Evolutionary conservation across 75 land plant genomes (phyloP), one percentile per base, ranked within the genome.

Genomic region (Picea glauca): DNA sequence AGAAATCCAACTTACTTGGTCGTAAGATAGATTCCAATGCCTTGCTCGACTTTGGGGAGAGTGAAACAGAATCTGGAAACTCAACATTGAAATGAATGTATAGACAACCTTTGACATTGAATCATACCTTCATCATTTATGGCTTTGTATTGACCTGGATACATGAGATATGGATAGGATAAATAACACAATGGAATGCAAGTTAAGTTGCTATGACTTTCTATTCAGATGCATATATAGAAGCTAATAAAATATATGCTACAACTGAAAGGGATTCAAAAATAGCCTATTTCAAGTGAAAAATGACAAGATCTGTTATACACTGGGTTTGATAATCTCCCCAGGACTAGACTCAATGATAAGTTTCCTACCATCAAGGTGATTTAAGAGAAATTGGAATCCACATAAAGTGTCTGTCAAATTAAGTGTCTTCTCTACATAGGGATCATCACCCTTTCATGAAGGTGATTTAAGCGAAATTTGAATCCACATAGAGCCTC

Each of bases 121-220:
- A 91, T 88, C 95, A 93, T 93, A 23, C 91, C 95, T 76, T 93
- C 95, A 83, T 93, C 88, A 82, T 93, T 89, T 33, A 91, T 83
- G 0, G 89, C 92, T 76, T 91, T 93, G 75, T 59, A 78, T 81
- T 89, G 91, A 63, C 83, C 91, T 91, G 90, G 13, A 13, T 20
- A 2, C 38, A n/a, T 60, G 62, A 60, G 5, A 60, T 60, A 2
- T 4, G 38, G 46, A 43, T 43, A 43, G 4, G 5, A 43, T 43
- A 43, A 43, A 43, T 43, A 43, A 43, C 46, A 43, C 5, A 4
- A 43, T 43, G 46, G 3, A 43, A 43, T 43, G 46, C 5, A 43
- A 4, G 46, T 43, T 43, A 4, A 4, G 46, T 43, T 43, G 46
- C 5, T 4, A 43, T 43, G 46, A 43, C 0, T 4, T 43, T 43